A percentile compares a stretch with the other conserved stretches of the same genome.
These are phyloP conservation scores for Liquidambar formosana DNA, from an alignment of 164 flowering plant genomes.

Conservation along the genomic window DNA sequence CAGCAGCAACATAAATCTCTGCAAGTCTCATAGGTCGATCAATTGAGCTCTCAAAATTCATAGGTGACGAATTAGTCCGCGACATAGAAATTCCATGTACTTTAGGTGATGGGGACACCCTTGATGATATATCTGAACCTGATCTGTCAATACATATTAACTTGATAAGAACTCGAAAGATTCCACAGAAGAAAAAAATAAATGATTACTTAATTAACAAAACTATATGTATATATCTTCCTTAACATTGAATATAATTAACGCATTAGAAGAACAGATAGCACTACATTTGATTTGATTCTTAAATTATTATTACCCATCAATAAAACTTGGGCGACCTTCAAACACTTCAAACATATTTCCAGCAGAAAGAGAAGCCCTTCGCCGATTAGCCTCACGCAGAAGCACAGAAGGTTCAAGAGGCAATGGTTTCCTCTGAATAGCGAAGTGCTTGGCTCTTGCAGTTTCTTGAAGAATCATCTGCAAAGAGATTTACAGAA, in stretches of 20 bases:
- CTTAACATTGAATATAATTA: conserved; percentile 1
- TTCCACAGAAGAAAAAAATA: background rate
- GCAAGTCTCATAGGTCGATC: conserved; percentile 96
- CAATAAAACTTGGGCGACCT: conserved; percentile 44
- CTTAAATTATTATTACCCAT: conserved; percentile 56
- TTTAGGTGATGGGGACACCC: conserved; percentile 51
- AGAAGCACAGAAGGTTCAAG: conserved; percentile 88
- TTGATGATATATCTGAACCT: conserved; percentile 53
- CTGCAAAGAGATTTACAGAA: conserved; percentile 37
- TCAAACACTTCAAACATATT: conserved; percentile 78
- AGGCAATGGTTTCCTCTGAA: conserved; percentile 90
- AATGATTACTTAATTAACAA: background rate
- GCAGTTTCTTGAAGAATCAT: conserved; percentile 75
- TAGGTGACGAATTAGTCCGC: conserved; percentile 83
- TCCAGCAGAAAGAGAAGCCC: conserved; percentile 97
- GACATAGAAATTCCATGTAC: conserved; percentile 50
- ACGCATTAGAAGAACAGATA: background rate
- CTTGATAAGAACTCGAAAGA: conserved; percentile 16
- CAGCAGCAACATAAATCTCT: conserved; percentile 92
- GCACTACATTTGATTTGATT: conserved; percentile 8
- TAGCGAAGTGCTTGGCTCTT: conserved; percentile 73
- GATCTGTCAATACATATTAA: conserved; percentile 54
- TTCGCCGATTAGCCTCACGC: conserved; percentile 93
- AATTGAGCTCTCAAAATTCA: conserved; percentile 72
- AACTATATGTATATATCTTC: background rate